Evolutionary conservation across 805 yeast species (phyloP).

Genomic region (Cyberlindnera nakhonratchasimensis): DNA sequence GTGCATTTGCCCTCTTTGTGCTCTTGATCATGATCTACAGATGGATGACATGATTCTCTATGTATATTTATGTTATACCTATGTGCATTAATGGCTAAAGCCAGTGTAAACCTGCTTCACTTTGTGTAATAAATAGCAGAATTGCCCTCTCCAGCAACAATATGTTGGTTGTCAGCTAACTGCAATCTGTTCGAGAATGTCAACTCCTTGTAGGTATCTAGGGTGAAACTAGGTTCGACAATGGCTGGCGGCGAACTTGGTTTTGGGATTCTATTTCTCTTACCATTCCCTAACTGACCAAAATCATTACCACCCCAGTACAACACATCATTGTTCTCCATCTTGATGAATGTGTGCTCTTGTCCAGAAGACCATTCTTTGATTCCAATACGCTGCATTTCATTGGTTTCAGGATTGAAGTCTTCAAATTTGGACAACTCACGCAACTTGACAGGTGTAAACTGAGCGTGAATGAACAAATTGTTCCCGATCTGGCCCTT

Average conservation of each 20-base stretch:
- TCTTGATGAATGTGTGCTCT: slow-evolving; percentile 60
- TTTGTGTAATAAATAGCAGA: slow-evolving; percentile 60
- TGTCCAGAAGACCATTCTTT: slow-evolving; percentile 56
- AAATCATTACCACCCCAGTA: slow-evolving; percentile 81
- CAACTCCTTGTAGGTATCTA: slow-evolving; percentile 31
- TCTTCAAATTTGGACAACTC: slow-evolving; percentile 42
- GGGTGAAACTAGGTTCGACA: slow-evolving; percentile 46
- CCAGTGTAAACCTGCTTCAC: not conserved
- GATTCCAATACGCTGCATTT: slow-evolving; percentile 45
- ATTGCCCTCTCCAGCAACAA: slow-evolving; percentile 58
- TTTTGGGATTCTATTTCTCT: slow-evolving; percentile 51
- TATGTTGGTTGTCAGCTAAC: slow-evolving; percentile 49
- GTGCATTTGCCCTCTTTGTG: slow-evolving; percentile 57
- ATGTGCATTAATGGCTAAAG: too few species aligned
- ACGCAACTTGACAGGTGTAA: slow-evolving; percentile 57
- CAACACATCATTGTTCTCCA: slow-evolving; percentile 61
- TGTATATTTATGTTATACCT: too few species aligned
- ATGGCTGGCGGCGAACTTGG: slow-evolving; percentile 55
- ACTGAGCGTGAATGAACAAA: slow-evolving; percentile 67
- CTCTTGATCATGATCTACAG: slow-evolving; percentile 64
- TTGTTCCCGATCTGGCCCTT: slow-evolving; percentile 86
- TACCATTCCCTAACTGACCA: slow-evolving; percentile 87
- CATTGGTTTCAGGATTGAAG: slow-evolving; percentile 45
- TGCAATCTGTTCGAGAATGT: slow-evolving; percentile 44
- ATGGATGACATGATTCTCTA: slow-evolving; percentile 47